phyloP scores from a whole-genome alignment of 2,329 filamentous ascomycete species.

The Trichophyton benhamiae region DNA sequence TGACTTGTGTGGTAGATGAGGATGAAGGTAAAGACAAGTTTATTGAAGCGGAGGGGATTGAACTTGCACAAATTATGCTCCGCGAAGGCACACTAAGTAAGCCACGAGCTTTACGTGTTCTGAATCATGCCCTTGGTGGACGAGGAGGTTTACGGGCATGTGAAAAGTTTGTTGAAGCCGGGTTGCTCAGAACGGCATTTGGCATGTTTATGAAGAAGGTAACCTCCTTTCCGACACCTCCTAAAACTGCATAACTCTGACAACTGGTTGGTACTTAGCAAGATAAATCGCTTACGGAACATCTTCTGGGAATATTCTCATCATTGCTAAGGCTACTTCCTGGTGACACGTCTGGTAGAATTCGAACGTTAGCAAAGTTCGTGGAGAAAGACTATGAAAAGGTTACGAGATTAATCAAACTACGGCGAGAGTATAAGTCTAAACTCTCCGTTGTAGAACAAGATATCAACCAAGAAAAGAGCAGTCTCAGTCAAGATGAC shows the following conservation, averaged over 20 bases:
- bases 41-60: constrained; percentile 78
- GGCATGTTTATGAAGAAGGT: constrained; percentile 74
- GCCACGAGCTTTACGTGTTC: constrained; percentile 59
- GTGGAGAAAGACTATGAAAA: constrained; percentile 91
- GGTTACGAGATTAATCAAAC: constrained; percentile 54
- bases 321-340: constrained; percentile 70
- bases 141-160: constrained; percentile 51
- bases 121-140: constrained; percentile 68
- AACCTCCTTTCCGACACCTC: neutral
- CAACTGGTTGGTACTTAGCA: constrained; percentile 32
- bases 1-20: constrained; percentile 71
- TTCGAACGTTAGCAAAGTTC: constrained; percentile 82
- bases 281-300: constrained; percentile 56
- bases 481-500: constrained; percentile 44
- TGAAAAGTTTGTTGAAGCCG: constrained; percentile 64
- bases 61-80: constrained; percentile 84
- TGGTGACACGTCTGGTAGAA: constrained; percentile 62
- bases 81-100: constrained; percentile 78
- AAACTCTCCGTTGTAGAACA: constrained; percentile 52
- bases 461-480: constrained; percentile 48
- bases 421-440: constrained; percentile 59
- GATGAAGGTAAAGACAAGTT: constrained; percentile 65
- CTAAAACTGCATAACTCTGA: constrained; percentile 10
- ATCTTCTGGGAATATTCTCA: constrained; percentile 73
- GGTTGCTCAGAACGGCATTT: constrained; percentile 74